Evolutionary conservation across 192 early-diverging fungal genomes (phyloP).

Genomic region (Rhizophagus prolifer): DNA sequence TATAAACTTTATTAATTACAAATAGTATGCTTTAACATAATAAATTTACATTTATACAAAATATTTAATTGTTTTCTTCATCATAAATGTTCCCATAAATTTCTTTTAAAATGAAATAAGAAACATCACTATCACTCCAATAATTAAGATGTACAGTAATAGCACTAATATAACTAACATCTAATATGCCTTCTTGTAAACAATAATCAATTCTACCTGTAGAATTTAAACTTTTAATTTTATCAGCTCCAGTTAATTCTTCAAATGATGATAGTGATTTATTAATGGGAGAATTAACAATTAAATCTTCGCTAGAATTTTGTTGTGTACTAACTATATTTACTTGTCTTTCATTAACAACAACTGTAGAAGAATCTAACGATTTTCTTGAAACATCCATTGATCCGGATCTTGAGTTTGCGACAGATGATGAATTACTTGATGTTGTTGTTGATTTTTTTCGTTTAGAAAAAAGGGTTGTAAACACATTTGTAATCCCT

Average conservation of each 20-base stretch:
- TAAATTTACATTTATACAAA: too few relatives aligned
- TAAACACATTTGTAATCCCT: constrained; percentile 51
- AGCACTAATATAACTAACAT: constrained; percentile 14
- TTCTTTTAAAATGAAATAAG: constrained; percentile 61
- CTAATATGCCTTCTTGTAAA: constrained; percentile 39
- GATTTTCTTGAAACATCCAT: background rate
- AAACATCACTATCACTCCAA: constrained; percentile 58
- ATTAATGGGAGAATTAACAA: background rate
- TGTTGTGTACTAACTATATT: background rate
- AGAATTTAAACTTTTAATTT: constrained; percentile 45
- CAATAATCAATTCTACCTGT: constrained; percentile 53
- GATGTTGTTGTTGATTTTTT: background rate
- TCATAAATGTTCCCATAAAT: constrained; percentile 38
- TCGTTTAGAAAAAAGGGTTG: background rate
- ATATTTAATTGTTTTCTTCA: background rate
- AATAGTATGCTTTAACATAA: too few relatives aligned
- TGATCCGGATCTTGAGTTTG: background rate
- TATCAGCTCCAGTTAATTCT: constrained; percentile 34
- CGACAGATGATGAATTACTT: background rate
- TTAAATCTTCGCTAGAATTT: background rate
- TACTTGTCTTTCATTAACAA: background rate
- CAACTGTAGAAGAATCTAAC: constrained; percentile 30
- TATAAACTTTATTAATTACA: too few relatives aligned
- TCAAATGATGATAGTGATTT: background rate
- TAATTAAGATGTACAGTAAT: constrained; percentile 44